Conservation (phyloP, 495 filamentous ascomycete genomes). For the Evernia prunastri region DNA sequence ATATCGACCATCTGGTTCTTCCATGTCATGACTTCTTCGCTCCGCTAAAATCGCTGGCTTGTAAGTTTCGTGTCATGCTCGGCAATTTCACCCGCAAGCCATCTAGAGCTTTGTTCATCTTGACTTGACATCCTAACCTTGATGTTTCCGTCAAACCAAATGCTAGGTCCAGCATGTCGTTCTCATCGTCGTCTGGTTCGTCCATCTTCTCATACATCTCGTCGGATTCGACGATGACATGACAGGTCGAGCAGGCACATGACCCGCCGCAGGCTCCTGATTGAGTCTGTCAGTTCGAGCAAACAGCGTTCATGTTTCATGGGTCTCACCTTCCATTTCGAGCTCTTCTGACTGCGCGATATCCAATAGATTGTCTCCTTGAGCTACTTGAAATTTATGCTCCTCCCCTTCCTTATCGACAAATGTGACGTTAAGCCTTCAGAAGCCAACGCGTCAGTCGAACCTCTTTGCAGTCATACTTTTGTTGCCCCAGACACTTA, state of each 20-base stretch:
- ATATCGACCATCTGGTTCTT: background rate
- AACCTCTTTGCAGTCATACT: background rate
- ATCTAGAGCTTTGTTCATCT: slow-evolving; percentile 84
- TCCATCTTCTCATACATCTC: slow-evolving; percentile 85
- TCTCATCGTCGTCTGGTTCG: slow-evolving; percentile 94
- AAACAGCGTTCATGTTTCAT: background rate
- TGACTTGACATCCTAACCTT: slow-evolving; percentile 88
- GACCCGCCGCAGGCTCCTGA: slow-evolving; percentile 87
- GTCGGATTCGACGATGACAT: slow-evolving; percentile 82
- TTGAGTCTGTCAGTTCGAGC: background rate
- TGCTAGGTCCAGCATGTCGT: slow-evolving; percentile 96
- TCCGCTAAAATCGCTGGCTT: slow-evolving; percentile 81
- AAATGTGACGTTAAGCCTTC: slow-evolving; percentile 82
- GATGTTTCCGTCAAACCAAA: slow-evolving; percentile 96
- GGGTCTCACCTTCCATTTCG: slow-evolving; percentile 79
- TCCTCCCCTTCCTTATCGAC: slow-evolving; percentile 84
- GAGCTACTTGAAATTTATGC: slow-evolving; percentile 68
- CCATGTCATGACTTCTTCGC: slow-evolving; percentile 34
- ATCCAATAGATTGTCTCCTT: slow-evolving; percentile 87
- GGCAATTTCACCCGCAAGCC: slow-evolving; percentile 79
- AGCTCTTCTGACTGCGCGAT: slow-evolving; percentile 92
- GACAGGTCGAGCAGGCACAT: slow-evolving; percentile 95
- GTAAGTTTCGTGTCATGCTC: slow-evolving; percentile 90
- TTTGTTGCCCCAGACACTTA: slow-evolving; percentile 37
- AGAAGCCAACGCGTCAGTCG: slow-evolving; percentile 5